Percentiles rank a stretch among this genome's conserved stretches.
Evolutionary conservation across 371 early-diverging fungal species (phyloP).

Genomic region (Gilbertella persicaria): DNA sequence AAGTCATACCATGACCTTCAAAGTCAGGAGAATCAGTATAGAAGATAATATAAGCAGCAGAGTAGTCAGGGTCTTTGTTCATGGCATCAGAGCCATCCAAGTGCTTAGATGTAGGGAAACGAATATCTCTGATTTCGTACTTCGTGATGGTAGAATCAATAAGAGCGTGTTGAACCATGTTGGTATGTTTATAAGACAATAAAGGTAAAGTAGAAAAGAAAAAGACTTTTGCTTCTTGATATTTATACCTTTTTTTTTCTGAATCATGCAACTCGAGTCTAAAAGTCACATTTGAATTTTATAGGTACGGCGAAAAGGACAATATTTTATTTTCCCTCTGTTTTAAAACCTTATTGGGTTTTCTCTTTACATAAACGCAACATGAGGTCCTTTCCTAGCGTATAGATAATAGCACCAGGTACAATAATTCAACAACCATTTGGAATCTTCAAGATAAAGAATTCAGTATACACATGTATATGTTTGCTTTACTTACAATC

Average conservation of each 20-base stretch:
- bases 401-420: conserved; percentile 21
- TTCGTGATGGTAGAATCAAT: conserved; percentile 35
- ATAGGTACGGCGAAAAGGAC: conserved; percentile 20
- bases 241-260: background rate
- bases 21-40: conserved; percentile 34
- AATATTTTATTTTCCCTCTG: conserved; percentile 4
- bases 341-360: too few species aligned
- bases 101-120: conserved; percentile 50
- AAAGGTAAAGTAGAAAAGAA: background rate
- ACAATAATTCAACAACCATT: conserved; percentile 42
- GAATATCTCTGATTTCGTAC: conserved; percentile 52
- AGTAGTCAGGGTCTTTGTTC: conserved; percentile 59
- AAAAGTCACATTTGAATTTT: background rate
- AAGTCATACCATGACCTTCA: conserved; percentile 55
- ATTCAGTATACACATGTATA: background rate
- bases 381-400: conserved; percentile 29
- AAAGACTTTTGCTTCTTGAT: background rate
- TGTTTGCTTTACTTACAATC: conserved; percentile 27
- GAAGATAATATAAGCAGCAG: conserved; percentile 54
- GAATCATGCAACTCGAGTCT: background rate
- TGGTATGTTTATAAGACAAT: background rate
- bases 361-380: conserved; percentile 13
- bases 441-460: conserved; percentile 28
- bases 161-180: conserved; percentile 8
- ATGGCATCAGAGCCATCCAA: conserved; percentile 57